Evolutionary conservation across 306 rosid species (phyloP).

Genomic region (Hippophae gyantsensis): DNA sequence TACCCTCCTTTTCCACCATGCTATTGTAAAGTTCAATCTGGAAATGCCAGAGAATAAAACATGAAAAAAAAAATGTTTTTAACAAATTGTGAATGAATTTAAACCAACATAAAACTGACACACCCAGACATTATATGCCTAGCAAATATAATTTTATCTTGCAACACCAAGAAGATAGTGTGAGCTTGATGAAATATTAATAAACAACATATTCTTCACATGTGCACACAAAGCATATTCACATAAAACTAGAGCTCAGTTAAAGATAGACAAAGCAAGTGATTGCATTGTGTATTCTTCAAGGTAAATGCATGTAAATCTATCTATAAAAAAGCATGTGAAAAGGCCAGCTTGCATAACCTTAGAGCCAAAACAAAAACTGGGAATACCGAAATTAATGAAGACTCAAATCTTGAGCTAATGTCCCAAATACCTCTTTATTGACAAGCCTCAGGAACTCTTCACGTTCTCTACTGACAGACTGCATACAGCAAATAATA

Average conservation of each 20-base stretch:
- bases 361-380: conserved; percentile 5
- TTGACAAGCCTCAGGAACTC: conserved; percentile 84
- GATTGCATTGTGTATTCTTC: conserved; percentile 1
- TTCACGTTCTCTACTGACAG: conserved; percentile 91
- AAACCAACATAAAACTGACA: not conserved
- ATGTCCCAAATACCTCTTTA: conserved; percentile 60
- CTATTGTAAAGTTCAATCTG: conserved; percentile 92
- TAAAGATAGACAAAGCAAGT: not conserved
- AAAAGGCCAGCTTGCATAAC: conserved; percentile 1
- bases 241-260: not conserved
- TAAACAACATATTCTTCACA: not conserved
- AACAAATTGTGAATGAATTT: not conserved
- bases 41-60: conserved; percentile 18
- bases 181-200: not conserved
- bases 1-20: conserved; percentile 70
- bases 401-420: not conserved
- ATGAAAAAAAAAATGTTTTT: not conserved
- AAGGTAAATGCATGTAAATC: not conserved
- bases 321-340: conserved; percentile 4
- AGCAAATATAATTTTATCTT: not conserved
- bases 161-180: not conserved
- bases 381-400: not conserved
- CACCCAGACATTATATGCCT: not conserved
- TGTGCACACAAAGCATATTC: not conserved
- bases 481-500: conserved; percentile 41